Conservation (phyloP, 495 filamentous ascomycete species). For the Choiromyces venosus region DNA sequence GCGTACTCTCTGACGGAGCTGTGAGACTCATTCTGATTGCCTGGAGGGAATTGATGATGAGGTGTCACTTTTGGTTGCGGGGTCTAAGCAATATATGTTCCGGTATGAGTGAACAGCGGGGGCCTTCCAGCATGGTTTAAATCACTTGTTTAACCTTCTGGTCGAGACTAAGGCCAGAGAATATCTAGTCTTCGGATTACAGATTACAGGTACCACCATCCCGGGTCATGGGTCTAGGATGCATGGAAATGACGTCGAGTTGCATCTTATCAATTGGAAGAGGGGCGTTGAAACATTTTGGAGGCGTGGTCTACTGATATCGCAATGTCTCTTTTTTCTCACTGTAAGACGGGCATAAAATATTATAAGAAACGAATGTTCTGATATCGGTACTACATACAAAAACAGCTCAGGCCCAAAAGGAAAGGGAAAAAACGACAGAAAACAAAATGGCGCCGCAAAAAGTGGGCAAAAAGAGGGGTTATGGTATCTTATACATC, state of each 20-base stretch:
- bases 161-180: not conserved
- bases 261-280: conserved; percentile 13
- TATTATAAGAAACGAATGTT: not conserved
- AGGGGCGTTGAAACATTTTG: not conserved
- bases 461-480: not conserved
- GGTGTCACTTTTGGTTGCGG: conserved; percentile 26
- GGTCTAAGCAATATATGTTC: conserved; percentile 3
- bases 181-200: not conserved
- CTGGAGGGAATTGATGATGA: conserved; percentile 26
- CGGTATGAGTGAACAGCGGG: not conserved
- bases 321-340: not conserved
- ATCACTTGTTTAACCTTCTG: not conserved
- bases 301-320: not conserved
- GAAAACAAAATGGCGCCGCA: not conserved
- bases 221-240: conserved; percentile 30
- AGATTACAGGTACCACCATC: conserved; percentile 31
- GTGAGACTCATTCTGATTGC: conserved; percentile 39
- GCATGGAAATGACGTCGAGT: conserved; percentile 22
- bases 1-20: conserved; percentile 36
- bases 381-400: not conserved
- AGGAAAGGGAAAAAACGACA: not conserved
- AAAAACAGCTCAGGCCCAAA: not conserved
- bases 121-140: conserved; percentile 4
- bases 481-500: not conserved
- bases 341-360: not conserved